Percentiles rank a stretch among this genome's conserved stretches.
These are phyloP conservation scores for Annulohypoxylon stygium DNA, from an alignment of 495 filamentous ascomycete genomes.

Conservation along the genomic window DNA sequence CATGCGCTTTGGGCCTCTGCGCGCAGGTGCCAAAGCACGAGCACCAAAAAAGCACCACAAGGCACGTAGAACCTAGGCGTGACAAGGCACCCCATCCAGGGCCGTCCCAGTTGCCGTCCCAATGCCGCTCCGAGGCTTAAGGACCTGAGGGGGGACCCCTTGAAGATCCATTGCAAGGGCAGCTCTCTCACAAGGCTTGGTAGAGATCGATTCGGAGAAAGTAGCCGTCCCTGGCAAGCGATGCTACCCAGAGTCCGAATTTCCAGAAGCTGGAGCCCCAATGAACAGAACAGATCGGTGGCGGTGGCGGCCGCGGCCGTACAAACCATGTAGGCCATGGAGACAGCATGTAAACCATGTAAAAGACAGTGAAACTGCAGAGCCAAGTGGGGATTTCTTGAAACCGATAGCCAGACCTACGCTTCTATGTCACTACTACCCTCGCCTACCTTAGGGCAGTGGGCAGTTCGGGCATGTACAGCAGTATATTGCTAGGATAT, in stretches of 20 bases:
- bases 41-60: neutral
- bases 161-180: conserved; percentile 46
- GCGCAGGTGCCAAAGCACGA: conserved; percentile 26
- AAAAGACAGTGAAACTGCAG: conserved; percentile 46
- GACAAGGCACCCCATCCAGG: conserved; percentile 30
- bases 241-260: conserved; percentile 34
- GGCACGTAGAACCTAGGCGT: conserved; percentile 23
- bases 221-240: conserved; percentile 47
- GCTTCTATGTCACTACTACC: conserved; percentile 38
- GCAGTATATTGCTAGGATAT: conserved; percentile 35
- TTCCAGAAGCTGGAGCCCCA: conserved; percentile 11
- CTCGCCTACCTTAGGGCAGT: conserved; percentile 27
- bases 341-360: conserved; percentile 23
- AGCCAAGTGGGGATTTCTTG: conserved; percentile 45
- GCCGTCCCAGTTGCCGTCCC: conserved; percentile 35
- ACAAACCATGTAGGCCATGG: conserved; percentile 6
- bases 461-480: conserved; percentile 27
- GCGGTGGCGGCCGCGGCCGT: conserved; percentile 47
- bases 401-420: conserved; percentile 49
- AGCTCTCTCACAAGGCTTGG: conserved; percentile 45
- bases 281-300: conserved; percentile 47
- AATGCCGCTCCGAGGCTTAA: conserved; percentile 45
- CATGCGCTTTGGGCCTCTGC: conserved; percentile 45
- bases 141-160: conserved; percentile 42
- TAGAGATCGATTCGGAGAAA: conserved; percentile 49